phyloP scores from a whole-genome alignment of 1,284 basidiomycete genomes.

The Ganoderma leucocontextum region DNA sequence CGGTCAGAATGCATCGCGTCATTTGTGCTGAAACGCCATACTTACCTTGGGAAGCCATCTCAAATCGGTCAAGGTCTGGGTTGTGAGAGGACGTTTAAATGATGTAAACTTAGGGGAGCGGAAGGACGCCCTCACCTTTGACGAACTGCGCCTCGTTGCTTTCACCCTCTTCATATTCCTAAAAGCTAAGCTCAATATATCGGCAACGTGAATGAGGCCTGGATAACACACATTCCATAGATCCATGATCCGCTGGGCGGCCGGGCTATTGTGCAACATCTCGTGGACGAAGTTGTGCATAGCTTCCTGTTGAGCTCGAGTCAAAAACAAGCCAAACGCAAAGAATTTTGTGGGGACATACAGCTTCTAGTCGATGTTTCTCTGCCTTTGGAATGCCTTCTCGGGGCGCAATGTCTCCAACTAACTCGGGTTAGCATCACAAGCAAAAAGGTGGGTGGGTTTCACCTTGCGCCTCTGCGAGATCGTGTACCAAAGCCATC shows the following conservation, averaged over 20 bases:
- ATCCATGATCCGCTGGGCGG: slow-evolving; percentile 78
- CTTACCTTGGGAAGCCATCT: slow-evolving; percentile 87
- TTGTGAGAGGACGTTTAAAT: neutral
- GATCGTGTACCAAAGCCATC: slow-evolving; percentile 93
- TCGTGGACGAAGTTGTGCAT: slow-evolving; percentile 92
- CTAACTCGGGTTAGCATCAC: slow-evolving; percentile 42
- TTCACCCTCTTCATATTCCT: slow-evolving; percentile 92
- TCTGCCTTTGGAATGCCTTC: slow-evolving; percentile 87
- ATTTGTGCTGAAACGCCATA: neutral
- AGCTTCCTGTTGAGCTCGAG: slow-evolving; percentile 67
- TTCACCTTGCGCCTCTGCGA: slow-evolving; percentile 92
- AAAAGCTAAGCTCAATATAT: slow-evolving; percentile 10
- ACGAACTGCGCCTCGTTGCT: slow-evolving; percentile 91
- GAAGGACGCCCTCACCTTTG: slow-evolving; percentile 69
- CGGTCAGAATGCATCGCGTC: neutral
- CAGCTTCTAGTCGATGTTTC: slow-evolving; percentile 81
- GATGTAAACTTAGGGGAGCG: too few species aligned
- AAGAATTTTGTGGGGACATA: slow-evolving; percentile 39
- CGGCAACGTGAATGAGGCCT: neutral
- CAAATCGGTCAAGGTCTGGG: slow-evolving; percentile 90
- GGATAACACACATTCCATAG: slow-evolving; percentile 76
- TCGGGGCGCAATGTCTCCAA: slow-evolving; percentile 93
- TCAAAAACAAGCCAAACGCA: neutral
- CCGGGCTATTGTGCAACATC: slow-evolving; percentile 86
- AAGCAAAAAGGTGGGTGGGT: too few species aligned